A percentile compares a stretch with the other conserved stretches of the same genome.
These are phyloP conservation scores for Hymenoscyphus infarciens DNA, from an alignment of 2,329 filamentous ascomycete species.

Conservation along the genomic window DNA sequence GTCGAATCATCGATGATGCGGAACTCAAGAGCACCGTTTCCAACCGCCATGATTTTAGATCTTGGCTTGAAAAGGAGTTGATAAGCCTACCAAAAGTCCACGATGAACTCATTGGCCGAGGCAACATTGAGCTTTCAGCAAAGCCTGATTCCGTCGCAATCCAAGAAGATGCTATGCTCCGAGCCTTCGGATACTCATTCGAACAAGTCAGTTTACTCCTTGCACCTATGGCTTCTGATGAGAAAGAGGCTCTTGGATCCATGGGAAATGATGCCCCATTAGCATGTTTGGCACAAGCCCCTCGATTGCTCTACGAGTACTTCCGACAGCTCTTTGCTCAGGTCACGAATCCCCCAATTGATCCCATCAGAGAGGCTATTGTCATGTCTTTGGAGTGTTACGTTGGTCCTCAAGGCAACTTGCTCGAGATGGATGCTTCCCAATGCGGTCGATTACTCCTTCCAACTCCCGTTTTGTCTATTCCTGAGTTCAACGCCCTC, in stretches of 20 bases:
- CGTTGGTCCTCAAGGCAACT: constrained; percentile 90
- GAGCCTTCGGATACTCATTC: constrained; percentile 89
- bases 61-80: constrained; percentile 84
- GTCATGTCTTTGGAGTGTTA: constrained; percentile 98
- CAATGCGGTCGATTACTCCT: constrained; percentile 85
- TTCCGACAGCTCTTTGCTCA: constrained; percentile 97
- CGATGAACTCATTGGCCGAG: constrained; percentile 54
- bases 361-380: constrained; percentile 93
- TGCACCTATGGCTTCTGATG: constrained; percentile 93
- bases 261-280: constrained; percentile 97
- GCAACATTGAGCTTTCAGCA: constrained; percentile 60
- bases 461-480: constrained; percentile 83
- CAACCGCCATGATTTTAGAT: constrained; percentile 80
- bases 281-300: constrained; percentile 85
- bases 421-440: constrained; percentile 86
- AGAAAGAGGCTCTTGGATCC: constrained; percentile 93
- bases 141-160: constrained; percentile 66
- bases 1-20: constrained; percentile 89
- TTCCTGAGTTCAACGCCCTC: constrained; percentile 85
- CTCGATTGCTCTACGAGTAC: constrained; percentile 89
- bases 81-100: constrained; percentile 76
- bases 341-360: constrained; percentile 96
- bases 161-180: constrained; percentile 79
- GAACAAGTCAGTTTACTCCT: constrained; percentile 92
- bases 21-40: constrained; percentile 88